Conservation (phyloP, 2,329 filamentous ascomycete genomes). For the Pestalotiopsis sp. region DNA sequence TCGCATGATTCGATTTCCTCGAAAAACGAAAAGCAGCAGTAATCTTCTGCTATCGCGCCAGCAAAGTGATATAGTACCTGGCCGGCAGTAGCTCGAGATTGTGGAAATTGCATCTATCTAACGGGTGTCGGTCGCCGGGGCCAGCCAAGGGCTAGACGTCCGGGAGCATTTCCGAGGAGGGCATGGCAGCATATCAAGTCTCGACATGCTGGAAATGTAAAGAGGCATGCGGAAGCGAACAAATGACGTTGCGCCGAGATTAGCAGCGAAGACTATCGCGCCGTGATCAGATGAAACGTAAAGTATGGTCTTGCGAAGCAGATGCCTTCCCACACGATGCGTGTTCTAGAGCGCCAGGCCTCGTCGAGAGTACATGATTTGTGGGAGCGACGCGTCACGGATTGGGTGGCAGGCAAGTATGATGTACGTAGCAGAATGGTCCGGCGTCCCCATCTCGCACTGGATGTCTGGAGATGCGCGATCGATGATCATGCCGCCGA, state of each 20-base stretch:
- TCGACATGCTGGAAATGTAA: neutral
- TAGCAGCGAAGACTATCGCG: neutral
- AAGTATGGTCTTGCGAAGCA: neutral
- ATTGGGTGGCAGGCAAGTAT: neutral
- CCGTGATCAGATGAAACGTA: neutral
- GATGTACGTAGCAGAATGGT: neutral
- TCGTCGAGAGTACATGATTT: too few species aligned
- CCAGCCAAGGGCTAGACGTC: neutral
- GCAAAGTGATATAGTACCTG: neutral
- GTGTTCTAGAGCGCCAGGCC: too few species aligned
- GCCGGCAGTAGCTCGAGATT: neutral
- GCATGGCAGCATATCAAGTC: neutral
- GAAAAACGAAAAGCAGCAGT: neutral
- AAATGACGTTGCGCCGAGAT: neutral
- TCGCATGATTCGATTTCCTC: neutral
- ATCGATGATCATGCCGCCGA: conserved; percentile 4
- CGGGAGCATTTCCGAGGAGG: neutral
- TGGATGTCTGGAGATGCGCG: neutral
- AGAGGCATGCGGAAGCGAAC: neutral
- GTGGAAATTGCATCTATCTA: conserved; percentile 5
- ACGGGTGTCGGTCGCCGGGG: neutral
- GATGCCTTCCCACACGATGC: too few species aligned
- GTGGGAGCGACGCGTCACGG: neutral
- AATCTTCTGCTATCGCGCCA: neutral
- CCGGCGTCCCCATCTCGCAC: neutral